Conservation (phyloP, 2,329 filamentous ascomycete genomes). For the Aulographum hederae region DNA sequence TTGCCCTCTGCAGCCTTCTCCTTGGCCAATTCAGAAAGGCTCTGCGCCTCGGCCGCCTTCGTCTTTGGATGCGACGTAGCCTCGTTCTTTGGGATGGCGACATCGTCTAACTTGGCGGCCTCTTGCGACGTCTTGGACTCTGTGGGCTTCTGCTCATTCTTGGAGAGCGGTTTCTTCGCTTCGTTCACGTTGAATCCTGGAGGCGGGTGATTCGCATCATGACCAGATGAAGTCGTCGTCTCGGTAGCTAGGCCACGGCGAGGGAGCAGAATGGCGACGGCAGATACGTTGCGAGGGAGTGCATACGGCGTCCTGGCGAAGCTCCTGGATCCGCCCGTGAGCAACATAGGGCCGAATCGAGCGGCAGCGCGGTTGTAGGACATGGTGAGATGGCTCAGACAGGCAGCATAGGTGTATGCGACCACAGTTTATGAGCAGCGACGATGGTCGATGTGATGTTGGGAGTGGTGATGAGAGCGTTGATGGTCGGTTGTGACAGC, state of each 20-base stretch:
- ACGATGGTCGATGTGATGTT: no score
- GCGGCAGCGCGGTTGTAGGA: conserved; percentile 24
- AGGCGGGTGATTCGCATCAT: conserved; percentile 43
- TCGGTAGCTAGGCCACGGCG: conserved; percentile 34
- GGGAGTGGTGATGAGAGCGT: no score
- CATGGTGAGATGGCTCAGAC: conserved; percentile 18
- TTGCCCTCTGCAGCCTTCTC: conserved; percentile 34
- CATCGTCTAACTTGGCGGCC: conserved; percentile 2
- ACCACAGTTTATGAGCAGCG: no score
- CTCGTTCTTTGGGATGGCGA: conserved; percentile 17
- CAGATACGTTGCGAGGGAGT: conserved; percentile 32
- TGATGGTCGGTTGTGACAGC: no score
- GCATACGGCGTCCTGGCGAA: conserved; percentile 20
- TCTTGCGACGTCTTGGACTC: conserved; percentile 10
- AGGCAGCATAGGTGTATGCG: no score
- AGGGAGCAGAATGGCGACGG: conserved; percentile 39
- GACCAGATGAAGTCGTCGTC: not conserved
- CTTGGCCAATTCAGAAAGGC: conserved; percentile 43
- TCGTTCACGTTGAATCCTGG: conserved; percentile 82
- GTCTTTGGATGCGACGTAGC: conserved; percentile 29
- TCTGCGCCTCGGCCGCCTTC: conserved; percentile 24
- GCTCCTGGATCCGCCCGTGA: conserved; percentile 22
- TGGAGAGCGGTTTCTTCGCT: conserved; percentile 66
- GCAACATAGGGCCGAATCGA: conserved; percentile 26
- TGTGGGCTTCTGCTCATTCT: conserved; percentile 27